Conservation (phyloP, 805 yeast genomes). For the Myxozyma nipponensis region DNA sequence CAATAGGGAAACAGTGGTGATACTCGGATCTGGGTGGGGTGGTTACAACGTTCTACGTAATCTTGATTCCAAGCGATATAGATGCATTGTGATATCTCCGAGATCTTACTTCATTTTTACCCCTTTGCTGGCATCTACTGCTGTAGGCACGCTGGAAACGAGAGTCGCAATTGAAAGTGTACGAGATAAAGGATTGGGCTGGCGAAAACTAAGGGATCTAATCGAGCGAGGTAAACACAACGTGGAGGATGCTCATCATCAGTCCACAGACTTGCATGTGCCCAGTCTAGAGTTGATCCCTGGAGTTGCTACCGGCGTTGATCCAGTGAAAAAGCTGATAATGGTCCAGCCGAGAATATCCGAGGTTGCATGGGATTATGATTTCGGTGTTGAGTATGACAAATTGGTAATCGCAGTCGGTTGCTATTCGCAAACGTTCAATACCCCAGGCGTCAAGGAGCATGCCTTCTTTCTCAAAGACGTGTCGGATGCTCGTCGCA, state of each 20-base stretch:
- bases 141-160: slow-evolving; percentile 65
- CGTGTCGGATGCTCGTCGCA: slow-evolving; percentile 57
- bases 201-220: slow-evolving; percentile 39
- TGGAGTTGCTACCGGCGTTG: slow-evolving; percentile 17
- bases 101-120: slow-evolving; percentile 67
- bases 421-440: slow-evolving; percentile 63
- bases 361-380: slow-evolving; percentile 7
- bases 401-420: slow-evolving; percentile 66
- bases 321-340: slow-evolving; percentile 6
- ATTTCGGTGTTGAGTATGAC: slow-evolving; percentile 62
- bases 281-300: slow-evolving; percentile 17
- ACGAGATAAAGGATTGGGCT: slow-evolving; percentile 48
- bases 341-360: slow-evolving; percentile 11
- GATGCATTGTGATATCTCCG: slow-evolving; percentile 64
- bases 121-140: slow-evolving; percentile 65
- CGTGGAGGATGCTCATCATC: not conserved
- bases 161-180: slow-evolving; percentile 62
- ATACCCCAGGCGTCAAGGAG: slow-evolving; percentile 57
- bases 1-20: slow-evolving; percentile 40
- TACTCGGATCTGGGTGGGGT: slow-evolving; percentile 72
- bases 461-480: slow-evolving; percentile 59
- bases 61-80: slow-evolving; percentile 52
- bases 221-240: not conserved
- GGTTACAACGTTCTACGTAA: slow-evolving; percentile 56
- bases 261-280: not conserved